These are phyloP conservation scores for Penicillium glabrum DNA, from an alignment of 2,329 filamentous ascomycete genomes.

Conservation along the genomic window DNA sequence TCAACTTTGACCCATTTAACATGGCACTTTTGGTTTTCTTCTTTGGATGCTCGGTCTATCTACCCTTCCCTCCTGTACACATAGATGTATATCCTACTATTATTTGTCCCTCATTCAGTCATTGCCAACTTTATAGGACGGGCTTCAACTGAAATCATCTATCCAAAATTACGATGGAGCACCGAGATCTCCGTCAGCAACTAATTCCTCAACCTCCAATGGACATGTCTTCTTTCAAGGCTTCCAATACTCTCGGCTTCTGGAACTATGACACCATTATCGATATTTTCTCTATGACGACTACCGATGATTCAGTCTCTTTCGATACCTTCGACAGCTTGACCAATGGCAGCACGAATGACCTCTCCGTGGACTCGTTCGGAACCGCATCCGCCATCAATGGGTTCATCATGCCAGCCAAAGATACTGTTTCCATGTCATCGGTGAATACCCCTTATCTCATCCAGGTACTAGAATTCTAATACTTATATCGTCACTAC, in stretches of 20 bases:
- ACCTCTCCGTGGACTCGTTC: constrained; percentile 31
- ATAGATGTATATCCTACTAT: neutral
- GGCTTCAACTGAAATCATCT: constrained; percentile 17
- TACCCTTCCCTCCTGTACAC: neutral
- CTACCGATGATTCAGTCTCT: constrained; percentile 28
- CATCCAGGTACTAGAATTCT: neutral
- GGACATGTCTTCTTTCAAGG: constrained; percentile 21
- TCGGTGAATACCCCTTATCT: constrained; percentile 14
- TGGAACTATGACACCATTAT: constrained; percentile 38
- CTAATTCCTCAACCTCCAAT: constrained; percentile 21
- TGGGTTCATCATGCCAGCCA: constrained; percentile 32
- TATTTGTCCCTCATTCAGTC: neutral
- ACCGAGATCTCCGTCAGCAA: constrained; percentile 20
- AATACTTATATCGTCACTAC: constrained; percentile 1
- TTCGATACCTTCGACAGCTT: constrained; percentile 32
- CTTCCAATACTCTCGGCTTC: constrained; percentile 36
- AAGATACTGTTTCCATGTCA: constrained; percentile 30
- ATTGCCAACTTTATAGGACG: constrained; percentile 5
- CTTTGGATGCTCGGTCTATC: neutral
- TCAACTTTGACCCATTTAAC: constrained; percentile 8
- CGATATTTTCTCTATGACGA: constrained; percentile 35
- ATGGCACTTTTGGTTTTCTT: constrained; percentile 1
- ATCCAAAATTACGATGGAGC: constrained; percentile 15
- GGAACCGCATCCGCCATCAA: constrained; percentile 28
- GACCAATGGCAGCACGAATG: constrained; percentile 27